A percentile compares a stretch with the other conserved stretches of the same genome.
These are phyloP conservation scores for Rosa hybrid DNA, from an alignment of 331 rosid genomes.

Conservation along the genomic window DNA sequence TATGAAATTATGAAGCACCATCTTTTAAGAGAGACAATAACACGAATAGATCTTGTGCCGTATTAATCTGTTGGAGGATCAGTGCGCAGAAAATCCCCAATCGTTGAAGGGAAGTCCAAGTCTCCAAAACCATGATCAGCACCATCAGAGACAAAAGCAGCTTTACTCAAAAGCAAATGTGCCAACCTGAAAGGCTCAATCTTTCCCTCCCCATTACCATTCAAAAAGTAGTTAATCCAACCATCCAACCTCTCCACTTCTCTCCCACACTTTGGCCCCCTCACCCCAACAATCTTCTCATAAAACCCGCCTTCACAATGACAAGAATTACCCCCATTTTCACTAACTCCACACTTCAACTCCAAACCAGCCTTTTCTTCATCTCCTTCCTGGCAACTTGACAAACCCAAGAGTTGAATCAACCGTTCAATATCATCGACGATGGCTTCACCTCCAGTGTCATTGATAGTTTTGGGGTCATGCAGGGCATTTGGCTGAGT, in stretches of 20 bases:
- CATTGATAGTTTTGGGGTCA: constrained; percentile 12
- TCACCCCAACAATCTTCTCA: constrained; percentile 69
- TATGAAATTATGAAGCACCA: not conserved
- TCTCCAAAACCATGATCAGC: constrained; percentile 51
- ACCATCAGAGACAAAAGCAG: constrained; percentile 51
- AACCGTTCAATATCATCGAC: constrained; percentile 52
- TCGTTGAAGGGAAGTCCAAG: constrained; percentile 70
- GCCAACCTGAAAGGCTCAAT: constrained; percentile 78
- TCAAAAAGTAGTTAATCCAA: constrained; percentile 66
- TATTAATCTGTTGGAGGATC: constrained; percentile 56
- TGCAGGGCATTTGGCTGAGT: constrained; percentile 22
- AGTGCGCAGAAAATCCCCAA: constrained; percentile 61
- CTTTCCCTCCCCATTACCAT: constrained; percentile 50
- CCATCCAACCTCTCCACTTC: constrained; percentile 72
- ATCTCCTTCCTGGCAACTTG: constrained; percentile 27
- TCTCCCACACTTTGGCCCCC: constrained; percentile 78
- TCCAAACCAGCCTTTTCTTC: constrained; percentile 18
- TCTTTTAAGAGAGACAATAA: not conserved
- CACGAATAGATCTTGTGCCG: not conserved
- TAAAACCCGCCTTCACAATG: constrained; percentile 77
- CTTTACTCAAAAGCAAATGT: constrained; percentile 72
- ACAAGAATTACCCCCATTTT: constrained; percentile 49
- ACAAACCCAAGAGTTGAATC: constrained; percentile 56
- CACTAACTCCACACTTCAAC: constrained; percentile 20
- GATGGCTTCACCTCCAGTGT: constrained; percentile 15